Evolutionary conservation across 2,329 filamentous ascomycete genomes (phyloP), one percentile per base, ranked within the genome.

Genomic region (Apiospora marii): DNA sequence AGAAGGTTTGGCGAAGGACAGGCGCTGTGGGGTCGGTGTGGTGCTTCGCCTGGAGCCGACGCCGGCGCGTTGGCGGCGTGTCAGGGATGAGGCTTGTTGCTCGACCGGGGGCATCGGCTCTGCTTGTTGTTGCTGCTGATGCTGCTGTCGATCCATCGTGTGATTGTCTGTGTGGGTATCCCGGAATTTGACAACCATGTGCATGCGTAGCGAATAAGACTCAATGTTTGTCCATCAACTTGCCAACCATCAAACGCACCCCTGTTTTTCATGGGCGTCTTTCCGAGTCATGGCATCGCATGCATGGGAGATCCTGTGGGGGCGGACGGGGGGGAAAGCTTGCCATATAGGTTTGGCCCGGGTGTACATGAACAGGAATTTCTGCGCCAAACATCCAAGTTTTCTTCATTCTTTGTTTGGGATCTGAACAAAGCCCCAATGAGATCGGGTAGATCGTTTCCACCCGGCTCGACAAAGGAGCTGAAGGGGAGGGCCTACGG

Each of bases 371-470:
- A 41, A 24, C 30, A 8, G 16, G 13, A 44, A n/a, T 61, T 30
- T 19, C 19, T 61, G 30, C 6, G 6, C 53, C 30, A 64, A 64
- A 37, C 34, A 61, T 37, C 19, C 7, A 61, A n/a, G 30, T 12
- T n/a, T 61, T 6, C 34, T 64, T 41, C 58, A n/a, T n/a, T 22
- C 58, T 64, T 64, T 64, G 58, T 64, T 41, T 61, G 58, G 58
- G 34, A 24, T n/a, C 19, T 1, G 19, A 64, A 64, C 58, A 64
- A 64, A 64, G 58, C 30, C 5, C 19, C 58, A 41, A 37, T 37
- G 58, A n/a, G 58, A 41, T 64, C 19, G 19, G 30, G 30, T 41
- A 64, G 58, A n/a, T 41, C 30, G 22, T 64, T 64, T 22, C 53
- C 30, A 41, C 19, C 58, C 34, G 58, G 34, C 3, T 34, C 41